phyloP scores from a whole-genome alignment of 1,284 basidiomycete genomes.

The Rugosomyces carneus region DNA sequence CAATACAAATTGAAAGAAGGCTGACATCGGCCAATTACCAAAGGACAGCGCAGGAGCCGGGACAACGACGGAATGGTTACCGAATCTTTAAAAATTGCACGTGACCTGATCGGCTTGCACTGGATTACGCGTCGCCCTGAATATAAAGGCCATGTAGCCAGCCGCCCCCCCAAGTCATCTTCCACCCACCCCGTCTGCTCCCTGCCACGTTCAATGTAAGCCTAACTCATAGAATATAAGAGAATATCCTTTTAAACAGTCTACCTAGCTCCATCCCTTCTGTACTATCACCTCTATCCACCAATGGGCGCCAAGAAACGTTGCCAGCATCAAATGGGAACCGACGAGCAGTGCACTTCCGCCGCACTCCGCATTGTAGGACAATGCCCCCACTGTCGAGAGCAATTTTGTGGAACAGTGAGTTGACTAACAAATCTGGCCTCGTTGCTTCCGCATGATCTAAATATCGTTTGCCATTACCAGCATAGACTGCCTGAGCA shows the following conservation, averaged over 20 bases:
- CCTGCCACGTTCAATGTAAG: constrained; percentile 5
- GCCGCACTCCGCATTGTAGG: constrained; percentile 78
- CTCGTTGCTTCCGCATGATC: constrained; percentile 12
- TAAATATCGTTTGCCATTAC: constrained; percentile 1
- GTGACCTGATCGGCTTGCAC: constrained; percentile 17
- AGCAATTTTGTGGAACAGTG: constrained; percentile 72
- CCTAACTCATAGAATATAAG: neutral
- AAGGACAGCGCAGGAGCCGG: neutral
- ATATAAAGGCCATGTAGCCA: constrained; percentile 25
- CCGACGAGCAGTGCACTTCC: constrained; percentile 63
- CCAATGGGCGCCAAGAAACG: constrained; percentile 78
- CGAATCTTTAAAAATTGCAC: constrained; percentile 17
- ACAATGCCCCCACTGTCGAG: constrained; percentile 71
- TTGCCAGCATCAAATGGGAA: constrained; percentile 66
- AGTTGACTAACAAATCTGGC: constrained; percentile 29
- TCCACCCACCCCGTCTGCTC: constrained; percentile 1
- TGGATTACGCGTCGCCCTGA: constrained; percentile 36
- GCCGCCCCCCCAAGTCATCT: constrained; percentile 14
- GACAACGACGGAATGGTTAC: constrained; percentile 1
- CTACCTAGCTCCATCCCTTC: neutral
- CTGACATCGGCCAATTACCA: neutral
- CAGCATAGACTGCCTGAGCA: constrained; percentile 83
- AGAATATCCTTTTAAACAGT: neutral
- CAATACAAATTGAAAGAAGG: neutral
- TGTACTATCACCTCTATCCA: constrained; percentile 8